Conservation (phyloP, 495 filamentous ascomycete genomes). For the Xylaria flabelliformis region DNA sequence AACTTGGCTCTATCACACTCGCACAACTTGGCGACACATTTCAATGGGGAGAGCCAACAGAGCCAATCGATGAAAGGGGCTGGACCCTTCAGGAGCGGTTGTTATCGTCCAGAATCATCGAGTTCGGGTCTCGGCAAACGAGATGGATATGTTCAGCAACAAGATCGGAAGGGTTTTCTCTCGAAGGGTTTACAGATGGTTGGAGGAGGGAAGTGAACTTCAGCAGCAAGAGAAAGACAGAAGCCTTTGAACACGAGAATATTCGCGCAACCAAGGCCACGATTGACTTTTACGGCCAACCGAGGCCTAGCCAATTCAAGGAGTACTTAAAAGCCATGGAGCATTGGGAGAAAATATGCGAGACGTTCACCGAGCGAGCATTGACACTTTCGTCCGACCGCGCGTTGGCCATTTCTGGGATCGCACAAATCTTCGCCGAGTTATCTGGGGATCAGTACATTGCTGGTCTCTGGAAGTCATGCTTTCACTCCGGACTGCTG, state of each 20-base stretch:
- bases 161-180: neutral
- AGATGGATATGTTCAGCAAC: neutral
- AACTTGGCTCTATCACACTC: neutral
- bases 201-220: neutral
- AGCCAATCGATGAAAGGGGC: neutral
- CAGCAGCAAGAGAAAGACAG: neutral
- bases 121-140: neutral
- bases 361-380: neutral
- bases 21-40: neutral
- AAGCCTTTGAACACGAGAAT: neutral
- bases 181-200: neutral
- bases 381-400: neutral
- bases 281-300: neutral
- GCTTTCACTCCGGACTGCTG: neutral
- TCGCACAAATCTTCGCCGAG: neutral
- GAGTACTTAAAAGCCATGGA: neutral
- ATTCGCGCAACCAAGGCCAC: neutral
- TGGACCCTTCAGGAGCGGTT: conserved; percentile 11
- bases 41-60: neutral
- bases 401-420: neutral
- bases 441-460: neutral
- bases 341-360: neutral
- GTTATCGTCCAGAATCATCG: neutral
- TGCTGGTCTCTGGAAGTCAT: neutral
- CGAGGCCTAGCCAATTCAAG: neutral